Evolutionary conservation across 164 flowering plant genomes (phyloP).

Genomic region (Chimonanthus praecox): DNA sequence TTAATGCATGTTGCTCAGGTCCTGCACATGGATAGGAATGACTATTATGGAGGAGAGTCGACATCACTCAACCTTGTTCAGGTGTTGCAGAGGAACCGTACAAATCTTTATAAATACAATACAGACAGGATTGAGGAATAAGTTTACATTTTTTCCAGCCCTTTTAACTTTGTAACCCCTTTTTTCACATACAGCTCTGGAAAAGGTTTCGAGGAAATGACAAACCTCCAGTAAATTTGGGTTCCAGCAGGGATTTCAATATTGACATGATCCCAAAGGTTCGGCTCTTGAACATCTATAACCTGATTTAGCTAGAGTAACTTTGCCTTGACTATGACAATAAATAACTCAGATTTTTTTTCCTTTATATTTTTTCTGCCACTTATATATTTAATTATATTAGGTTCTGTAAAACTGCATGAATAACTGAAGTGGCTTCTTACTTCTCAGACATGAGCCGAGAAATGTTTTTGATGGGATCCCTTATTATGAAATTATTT

Average conservation of each 20-base stretch:
- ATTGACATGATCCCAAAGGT: constrained; percentile 99
- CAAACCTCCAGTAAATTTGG: constrained; percentile 75
- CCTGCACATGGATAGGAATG: constrained; percentile 88
- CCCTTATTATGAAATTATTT: too few species aligned
- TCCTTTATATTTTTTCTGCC: not conserved
- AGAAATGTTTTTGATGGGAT: not conserved
- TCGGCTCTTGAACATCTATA: not conserved
- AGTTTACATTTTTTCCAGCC: not conserved
- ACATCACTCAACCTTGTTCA: constrained; percentile 72
- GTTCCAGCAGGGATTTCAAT: constrained; percentile 88
- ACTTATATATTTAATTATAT: too few species aligned
- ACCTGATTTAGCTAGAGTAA: not conserved
- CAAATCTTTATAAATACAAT: not conserved
- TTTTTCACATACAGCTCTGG: constrained; percentile 60
- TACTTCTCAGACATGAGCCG: not conserved
- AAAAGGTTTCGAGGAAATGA: constrained; percentile 74
- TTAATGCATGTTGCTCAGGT: constrained; percentile 38
- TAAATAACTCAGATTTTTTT: too few species aligned
- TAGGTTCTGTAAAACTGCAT: not conserved
- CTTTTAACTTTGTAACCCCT: not conserved
- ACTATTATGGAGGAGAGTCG: constrained; percentile 91
- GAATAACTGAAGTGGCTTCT: not conserved
- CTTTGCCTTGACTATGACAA: too few species aligned
- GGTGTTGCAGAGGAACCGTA: constrained; percentile 25
- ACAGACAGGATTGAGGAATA: not conserved